Base-by-base conservation (phyloP, 495 filamentous ascomycete genomes). In the Penicillium dipodomyicola region DNA sequence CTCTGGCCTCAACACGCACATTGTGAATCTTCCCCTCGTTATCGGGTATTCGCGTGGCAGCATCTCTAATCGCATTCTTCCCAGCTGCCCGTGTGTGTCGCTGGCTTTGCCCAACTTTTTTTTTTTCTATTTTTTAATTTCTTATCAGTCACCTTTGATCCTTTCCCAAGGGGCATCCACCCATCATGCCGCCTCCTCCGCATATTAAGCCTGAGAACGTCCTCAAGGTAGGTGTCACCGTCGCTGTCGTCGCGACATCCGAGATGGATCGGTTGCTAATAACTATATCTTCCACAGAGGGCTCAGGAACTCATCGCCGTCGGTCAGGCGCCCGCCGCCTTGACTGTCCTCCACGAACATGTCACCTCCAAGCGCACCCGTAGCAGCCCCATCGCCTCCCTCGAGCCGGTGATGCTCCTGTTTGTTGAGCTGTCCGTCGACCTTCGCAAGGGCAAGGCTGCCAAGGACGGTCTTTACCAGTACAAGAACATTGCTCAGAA, bases 401-500 rank as follows among this genome's bases (percentile, higher is more conserved):
- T 98, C 63, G 94, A 98, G 82, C 94, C 95, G 63, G 92, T 97
- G 49, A 97, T 98, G 94, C 80, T 97, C 73, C 84, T 96, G 52
- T 88, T 97, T 65, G 94, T 98, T 63, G 94, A 98, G 77, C 84
- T 96, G 40, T 96, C 88, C 61, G 94, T 98, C 61, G 92, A 96
- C 66, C 86, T 97, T 64, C 88, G 92, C 76, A 97, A 97, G 75
- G 94, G 93, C 56, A 98, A 97, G 75, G 82, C 92, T 29, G 94
- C 94, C 73, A 98, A 98, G 80, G 94, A 98, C 81, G 94, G 94
- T 49, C 81, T 98, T 29, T 98, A 97, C 68, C 92, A 96, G 66
- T 98, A 98, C 83, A 98, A 98, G 83, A 98, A 98, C 71, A 96
- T 96, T 62, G 90, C 91, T 46, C 94, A 98, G 75, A 98, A 97